These are phyloP conservation scores for Alternaria angustiovoidea DNA, from an alignment of 2,329 filamentous ascomycete genomes.

Conservation along the genomic window DNA sequence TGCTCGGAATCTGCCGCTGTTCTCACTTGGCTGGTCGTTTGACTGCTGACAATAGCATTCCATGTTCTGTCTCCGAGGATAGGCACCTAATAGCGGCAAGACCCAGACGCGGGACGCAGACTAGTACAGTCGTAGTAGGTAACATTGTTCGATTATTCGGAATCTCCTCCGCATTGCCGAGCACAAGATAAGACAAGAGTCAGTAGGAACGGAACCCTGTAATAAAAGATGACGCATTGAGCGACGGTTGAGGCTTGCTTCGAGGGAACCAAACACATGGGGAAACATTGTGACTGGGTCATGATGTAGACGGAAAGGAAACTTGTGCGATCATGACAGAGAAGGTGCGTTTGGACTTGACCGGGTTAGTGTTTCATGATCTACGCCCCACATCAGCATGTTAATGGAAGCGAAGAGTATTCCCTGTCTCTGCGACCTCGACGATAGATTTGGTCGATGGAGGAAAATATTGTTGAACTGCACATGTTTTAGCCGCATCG, in stretches of 20 bases:
- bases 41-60: constrained; percentile 7
- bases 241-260: neutral
- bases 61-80: constrained; percentile 1
- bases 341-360: neutral
- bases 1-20: neutral
- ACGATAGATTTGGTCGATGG: constrained; percentile 2
- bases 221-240: neutral
- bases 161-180: constrained; percentile 24
- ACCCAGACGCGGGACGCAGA: constrained; percentile 2
- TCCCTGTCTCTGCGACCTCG: neutral
- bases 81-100: constrained; percentile 7
- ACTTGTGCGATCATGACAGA: constrained; percentile 1
- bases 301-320: neutral
- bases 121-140: constrained; percentile 9
- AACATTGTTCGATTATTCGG: constrained; percentile 16
- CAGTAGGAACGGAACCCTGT: neutral
- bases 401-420: neutral
- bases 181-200: constrained; percentile 11
- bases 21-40: neutral
- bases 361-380: constrained; percentile 19
- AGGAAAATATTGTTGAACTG: constrained; percentile 24
- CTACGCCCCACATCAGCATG: constrained; percentile 16
- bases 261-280: neutral
- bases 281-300: neutral
- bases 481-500: constrained; percentile 24